Percentiles rank a stretch among this genome's conserved stretches.
Evolutionary conservation across 441 rosid species (phyloP).

Genomic region (Euphorbia schlechtendalii): DNA sequence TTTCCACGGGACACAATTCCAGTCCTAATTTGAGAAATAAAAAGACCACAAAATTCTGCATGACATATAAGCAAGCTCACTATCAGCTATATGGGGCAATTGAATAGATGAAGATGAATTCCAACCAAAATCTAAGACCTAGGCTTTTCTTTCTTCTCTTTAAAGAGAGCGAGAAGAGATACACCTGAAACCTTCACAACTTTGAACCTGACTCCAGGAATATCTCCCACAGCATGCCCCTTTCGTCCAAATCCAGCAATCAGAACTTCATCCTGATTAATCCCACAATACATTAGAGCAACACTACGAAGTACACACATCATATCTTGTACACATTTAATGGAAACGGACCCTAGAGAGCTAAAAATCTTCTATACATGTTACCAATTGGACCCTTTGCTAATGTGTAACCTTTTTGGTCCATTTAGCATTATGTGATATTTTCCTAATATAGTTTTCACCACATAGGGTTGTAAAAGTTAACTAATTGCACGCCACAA

Average conservation of each 20-base stretch:
- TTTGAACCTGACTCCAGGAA: conserved; percentile 81
- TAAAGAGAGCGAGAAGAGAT: conserved; percentile 61
- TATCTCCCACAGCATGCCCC: conserved; percentile 79
- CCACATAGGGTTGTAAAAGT: no score
- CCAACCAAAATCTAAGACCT: no score
- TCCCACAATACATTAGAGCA: background rate
- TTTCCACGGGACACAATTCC: conserved; percentile 5
- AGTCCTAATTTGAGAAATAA: background rate
- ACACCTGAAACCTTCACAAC: conserved; percentile 76
- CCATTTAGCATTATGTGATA: no score
- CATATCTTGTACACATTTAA: no score
- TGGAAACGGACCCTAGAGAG: no score
- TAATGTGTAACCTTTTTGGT: no score
- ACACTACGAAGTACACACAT: no score
- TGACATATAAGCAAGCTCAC: conserved; percentile 1
- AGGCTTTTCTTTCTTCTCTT: conserved; percentile 78
- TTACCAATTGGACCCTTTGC: no score
- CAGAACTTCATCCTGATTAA: conserved; percentile 57
- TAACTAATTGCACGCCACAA: no score
- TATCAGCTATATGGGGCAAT: background rate
- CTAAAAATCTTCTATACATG: no score
- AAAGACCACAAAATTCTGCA: conserved; percentile 1
- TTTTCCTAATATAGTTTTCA: no score
- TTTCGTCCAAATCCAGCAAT: conserved; percentile 75
- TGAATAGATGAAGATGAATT: no score